Conservation (phyloP, 306 rosid genomes). For the Castanospermum australe region DNA sequence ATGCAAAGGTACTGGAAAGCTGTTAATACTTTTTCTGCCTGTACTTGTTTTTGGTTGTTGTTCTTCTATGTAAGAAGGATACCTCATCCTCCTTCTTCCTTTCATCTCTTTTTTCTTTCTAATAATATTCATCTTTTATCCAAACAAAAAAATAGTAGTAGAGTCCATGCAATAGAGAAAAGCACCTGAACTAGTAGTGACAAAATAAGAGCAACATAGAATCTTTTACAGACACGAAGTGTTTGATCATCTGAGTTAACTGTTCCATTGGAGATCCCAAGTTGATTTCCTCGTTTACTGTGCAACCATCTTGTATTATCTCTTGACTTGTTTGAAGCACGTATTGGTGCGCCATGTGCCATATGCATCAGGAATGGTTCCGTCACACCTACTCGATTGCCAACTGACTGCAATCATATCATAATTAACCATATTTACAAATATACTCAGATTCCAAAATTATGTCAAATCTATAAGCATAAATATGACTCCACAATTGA, state of each 20-base stretch:
- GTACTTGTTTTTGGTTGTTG: background rate
- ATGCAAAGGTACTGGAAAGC: slow-evolving; percentile 1
- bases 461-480: background rate
- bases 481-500: background rate
- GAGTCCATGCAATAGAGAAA: slow-evolving; percentile 19
- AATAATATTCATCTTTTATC: background rate
- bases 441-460: slow-evolving; percentile 20
- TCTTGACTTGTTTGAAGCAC: slow-evolving; percentile 53
- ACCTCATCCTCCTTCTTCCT: background rate
- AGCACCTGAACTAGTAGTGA: slow-evolving; percentile 91
- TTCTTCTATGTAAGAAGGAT: slow-evolving; percentile 10
- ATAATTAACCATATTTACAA: slow-evolving; percentile 23
- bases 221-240: slow-evolving; percentile 85
- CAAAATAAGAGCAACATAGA: slow-evolving; percentile 92
- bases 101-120: background rate
- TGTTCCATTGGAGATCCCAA: slow-evolving; percentile 37
- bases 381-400: slow-evolving; percentile 86
- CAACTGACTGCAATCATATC: slow-evolving; percentile 73
- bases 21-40: background rate
- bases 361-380: slow-evolving; percentile 93
- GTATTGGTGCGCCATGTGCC: slow-evolving; percentile 95
- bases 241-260: slow-evolving; percentile 66
- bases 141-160: background rate
- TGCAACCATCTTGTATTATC: slow-evolving; percentile 40
- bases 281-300: slow-evolving; percentile 44